These are phyloP conservation scores for Mycena maculata DNA, from an alignment of 768 basidiomycete species.

Conservation along the genomic window DNA sequence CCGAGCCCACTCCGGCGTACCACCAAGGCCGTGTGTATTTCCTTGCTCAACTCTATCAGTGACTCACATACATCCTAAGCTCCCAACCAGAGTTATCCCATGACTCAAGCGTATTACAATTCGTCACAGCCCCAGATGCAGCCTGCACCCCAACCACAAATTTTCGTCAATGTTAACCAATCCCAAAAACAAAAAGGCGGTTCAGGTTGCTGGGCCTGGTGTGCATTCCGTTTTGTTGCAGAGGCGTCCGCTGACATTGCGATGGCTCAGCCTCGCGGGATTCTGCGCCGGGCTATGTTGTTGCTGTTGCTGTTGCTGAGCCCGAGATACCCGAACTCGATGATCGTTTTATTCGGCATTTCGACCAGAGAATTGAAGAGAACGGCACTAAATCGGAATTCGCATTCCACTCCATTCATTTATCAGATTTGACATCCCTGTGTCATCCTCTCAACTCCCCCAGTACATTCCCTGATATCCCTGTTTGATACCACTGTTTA, in stretches of 20 bases:
- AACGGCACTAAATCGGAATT: no score
- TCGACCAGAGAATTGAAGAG: no score
- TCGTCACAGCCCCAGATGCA: constrained; percentile 16
- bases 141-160: constrained; percentile 5
- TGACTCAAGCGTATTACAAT: constrained; percentile 9
- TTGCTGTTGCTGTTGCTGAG: constrained; percentile 21
- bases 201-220: constrained; percentile 14
- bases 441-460: no score
- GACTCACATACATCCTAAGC: constrained; percentile 1
- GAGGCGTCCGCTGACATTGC: neutral
- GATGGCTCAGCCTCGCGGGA: neutral
- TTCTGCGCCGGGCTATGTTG: constrained; percentile 11
- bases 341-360: neutral
- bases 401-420: no score
- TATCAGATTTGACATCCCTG: no score
- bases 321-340: neutral
- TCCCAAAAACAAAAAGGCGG: constrained; percentile 11
- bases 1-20: constrained; percentile 10
- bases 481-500: no score
- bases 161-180: constrained; percentile 6
- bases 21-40: neutral
- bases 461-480: no score
- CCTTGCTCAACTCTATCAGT: neutral
- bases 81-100: neutral
- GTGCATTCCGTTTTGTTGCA: neutral